These are phyloP conservation scores for Candida yuanshanica DNA, from an alignment of 805 yeast genomes.

Conservation along the genomic window DNA sequence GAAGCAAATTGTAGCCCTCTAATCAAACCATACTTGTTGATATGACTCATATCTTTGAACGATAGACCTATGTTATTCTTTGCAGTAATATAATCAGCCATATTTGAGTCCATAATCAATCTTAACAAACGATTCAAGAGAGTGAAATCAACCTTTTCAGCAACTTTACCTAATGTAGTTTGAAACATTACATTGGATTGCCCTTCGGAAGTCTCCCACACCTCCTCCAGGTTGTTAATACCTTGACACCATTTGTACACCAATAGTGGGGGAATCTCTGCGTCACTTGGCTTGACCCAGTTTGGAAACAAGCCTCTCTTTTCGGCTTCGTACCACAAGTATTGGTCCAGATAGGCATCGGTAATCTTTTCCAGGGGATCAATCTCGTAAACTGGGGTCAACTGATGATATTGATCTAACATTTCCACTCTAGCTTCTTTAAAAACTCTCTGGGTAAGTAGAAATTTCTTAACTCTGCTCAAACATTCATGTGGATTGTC, in stretches of 20 bases:
- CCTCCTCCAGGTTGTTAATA: slow-evolving; percentile 65
- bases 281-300: slow-evolving; percentile 94
- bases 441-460: slow-evolving; percentile 86
- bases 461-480: slow-evolving; percentile 72
- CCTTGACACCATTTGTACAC: slow-evolving; percentile 96
- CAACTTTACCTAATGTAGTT: slow-evolving; percentile 58
- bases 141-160: slow-evolving; percentile 87
- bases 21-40: slow-evolving; percentile 80
- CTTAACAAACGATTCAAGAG: slow-evolving; percentile 75
- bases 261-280: slow-evolving; percentile 86
- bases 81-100: slow-evolving; percentile 92
- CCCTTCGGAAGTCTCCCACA: slow-evolving; percentile 77
- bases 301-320: slow-evolving; percentile 83
- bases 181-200: slow-evolving; percentile 83
- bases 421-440: slow-evolving; percentile 82
- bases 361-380: slow-evolving; percentile 94
- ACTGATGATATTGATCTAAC: slow-evolving; percentile 84
- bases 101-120: slow-evolving; percentile 77
- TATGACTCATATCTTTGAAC: slow-evolving; percentile 93
- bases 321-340: slow-evolving; percentile 93
- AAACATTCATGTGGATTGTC: slow-evolving; percentile 95
- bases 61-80: slow-evolving; percentile 78
- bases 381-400: slow-evolving; percentile 79
- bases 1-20: slow-evolving; percentile 90
- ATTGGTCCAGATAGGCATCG: slow-evolving; percentile 93